Evolutionary conservation across 164 flowering plant genomes (phyloP), one percentile per base, ranked within the genome.

Genomic region (Vitis cinerea): DNA sequence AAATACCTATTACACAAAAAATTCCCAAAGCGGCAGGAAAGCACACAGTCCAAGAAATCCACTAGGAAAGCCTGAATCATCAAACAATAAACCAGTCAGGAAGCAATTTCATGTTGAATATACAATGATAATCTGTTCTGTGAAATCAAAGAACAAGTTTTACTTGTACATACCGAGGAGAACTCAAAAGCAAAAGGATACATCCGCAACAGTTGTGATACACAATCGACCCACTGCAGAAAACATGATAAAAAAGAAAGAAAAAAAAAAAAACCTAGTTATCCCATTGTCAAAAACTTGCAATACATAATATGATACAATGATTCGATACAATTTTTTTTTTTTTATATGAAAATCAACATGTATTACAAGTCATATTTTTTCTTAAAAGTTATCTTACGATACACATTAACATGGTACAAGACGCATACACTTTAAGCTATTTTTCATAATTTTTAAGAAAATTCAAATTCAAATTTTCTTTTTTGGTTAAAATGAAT

Each of bases 171-270:
- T 85, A 93, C 99, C 76, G 87, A 84, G 30, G 97, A 89, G 78
- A 92, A 96, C 79, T 96, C 98, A 80, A 96, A 96, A 47, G 98
- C 99, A 82, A 84, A 89, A 23, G 99, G 99, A 83, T 96, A 96
- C 89, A 93, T 88, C 69, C 99, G 88, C 77, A 93, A 31, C 65
- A 96, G 74, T 74, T 96, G 99, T n/a, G 99, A 85, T 60, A 96
- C 83, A 80, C 99, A 96, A 82, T 96, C 99, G 70, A 96, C 80
- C 97, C 97, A 96, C 99, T 96, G 95, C 79, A 83, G 48, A 69
- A 67, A 47, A 65, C 53, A 65, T 11, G 4, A 2, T n/a, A 61
- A 16, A 31, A 27, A 60, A 23, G 27, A 23, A 23, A 23, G 27
- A 37, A 37, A 37, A 3, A 37, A 31, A 3, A 31, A 37, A 37